These are phyloP conservation scores for Murraya koenigii DNA, from an alignment of 345 rosid genomes.

Conservation along the genomic window DNA sequence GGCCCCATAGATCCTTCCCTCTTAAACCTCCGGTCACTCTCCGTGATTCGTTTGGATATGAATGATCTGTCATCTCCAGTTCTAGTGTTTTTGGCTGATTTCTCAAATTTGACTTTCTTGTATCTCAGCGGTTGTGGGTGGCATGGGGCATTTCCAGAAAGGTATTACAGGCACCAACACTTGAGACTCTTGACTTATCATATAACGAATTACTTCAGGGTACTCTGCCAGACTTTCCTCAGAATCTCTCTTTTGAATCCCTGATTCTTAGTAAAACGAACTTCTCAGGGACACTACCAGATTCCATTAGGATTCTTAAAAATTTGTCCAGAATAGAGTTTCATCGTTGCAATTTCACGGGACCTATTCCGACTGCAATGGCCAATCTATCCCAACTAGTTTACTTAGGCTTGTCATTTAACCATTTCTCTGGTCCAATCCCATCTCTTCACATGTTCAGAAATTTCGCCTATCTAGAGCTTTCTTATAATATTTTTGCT, in stretches of 20 bases:
- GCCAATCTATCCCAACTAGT: constrained; percentile 21
- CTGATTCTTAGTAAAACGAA: constrained; percentile 23
- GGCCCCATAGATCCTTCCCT: constrained; percentile 31
- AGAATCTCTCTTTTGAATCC: constrained; percentile 20
- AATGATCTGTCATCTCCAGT: constrained; percentile 25
- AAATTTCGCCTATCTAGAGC: constrained; percentile 23
- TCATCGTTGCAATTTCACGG: constrained; percentile 20
- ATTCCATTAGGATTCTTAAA: constrained; percentile 27
- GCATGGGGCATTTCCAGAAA: constrained; percentile 30
- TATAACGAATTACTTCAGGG: constrained; percentile 21
- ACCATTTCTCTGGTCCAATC: constrained; percentile 32
- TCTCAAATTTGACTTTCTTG: constrained; percentile 17
- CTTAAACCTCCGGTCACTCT: constrained; percentile 6
- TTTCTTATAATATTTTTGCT: constrained; percentile 27
- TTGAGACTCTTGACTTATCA: constrained; percentile 33
- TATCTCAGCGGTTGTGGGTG: constrained; percentile 12
- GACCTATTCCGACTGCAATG: constrained; percentile 31
- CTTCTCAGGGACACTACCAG: constrained; percentile 32
- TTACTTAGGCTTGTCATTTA: constrained; percentile 32
- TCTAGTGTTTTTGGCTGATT: constrained; percentile 29
- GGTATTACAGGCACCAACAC: constrained; percentile 20
- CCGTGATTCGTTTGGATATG: constrained; percentile 1
- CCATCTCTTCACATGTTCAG: constrained; percentile 24
- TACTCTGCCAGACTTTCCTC: constrained; percentile 4
- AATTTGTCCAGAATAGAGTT: constrained; percentile 22